phyloP scores from a whole-genome alignment of 2,329 filamentous ascomycete species.

The Exserohilum rostratum region DNA sequence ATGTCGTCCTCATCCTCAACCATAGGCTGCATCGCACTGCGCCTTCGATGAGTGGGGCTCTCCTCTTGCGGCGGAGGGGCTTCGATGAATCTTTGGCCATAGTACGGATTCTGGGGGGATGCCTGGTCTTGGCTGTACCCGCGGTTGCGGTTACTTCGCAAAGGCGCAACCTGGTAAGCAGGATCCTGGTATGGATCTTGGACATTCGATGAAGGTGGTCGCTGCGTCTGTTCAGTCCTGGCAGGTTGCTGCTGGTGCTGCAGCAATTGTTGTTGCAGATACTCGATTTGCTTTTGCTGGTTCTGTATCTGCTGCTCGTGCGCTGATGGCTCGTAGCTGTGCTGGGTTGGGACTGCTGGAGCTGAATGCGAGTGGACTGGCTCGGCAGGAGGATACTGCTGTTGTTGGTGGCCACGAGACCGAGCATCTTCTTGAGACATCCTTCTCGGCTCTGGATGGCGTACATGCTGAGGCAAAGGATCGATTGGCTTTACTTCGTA shows the following conservation, averaged over 20 bases:
- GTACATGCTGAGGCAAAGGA: conserved; percentile 30
- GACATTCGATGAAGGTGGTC: conserved; percentile 19
- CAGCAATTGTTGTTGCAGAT: conserved; percentile 17
- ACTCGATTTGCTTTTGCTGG: conserved; percentile 20
- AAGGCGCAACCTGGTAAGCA: conserved; percentile 42
- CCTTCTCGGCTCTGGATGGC: conserved; percentile 23
- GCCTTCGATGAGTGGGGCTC: conserved; percentile 54
- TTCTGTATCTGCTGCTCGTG: conserved; percentile 16
- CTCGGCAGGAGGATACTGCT: conserved; percentile 27
- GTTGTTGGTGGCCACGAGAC: conserved; percentile 29
- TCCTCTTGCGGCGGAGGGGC: conserved; percentile 47
- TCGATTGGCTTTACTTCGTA: conserved; percentile 45
- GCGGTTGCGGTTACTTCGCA: conserved; percentile 38
- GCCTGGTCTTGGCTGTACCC: conserved; percentile 32
- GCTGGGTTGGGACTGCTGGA: conserved; percentile 48
- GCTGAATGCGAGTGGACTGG: conserved; percentile 55
- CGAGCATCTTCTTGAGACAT: conserved; percentile 40
- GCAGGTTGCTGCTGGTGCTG: conserved; percentile 27
- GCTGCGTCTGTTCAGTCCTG: conserved; percentile 13
- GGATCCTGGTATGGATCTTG: conserved; percentile 38
- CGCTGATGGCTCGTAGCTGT: conserved; percentile 27
- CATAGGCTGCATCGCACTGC: conserved; percentile 63
- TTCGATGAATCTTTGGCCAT: conserved; percentile 39
- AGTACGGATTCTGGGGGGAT: conserved; percentile 41
- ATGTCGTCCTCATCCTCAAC: conserved; percentile 67